Evolutionary conservation across 768 basidiomycete species (phyloP).

Genomic region (Chiua virens): DNA sequence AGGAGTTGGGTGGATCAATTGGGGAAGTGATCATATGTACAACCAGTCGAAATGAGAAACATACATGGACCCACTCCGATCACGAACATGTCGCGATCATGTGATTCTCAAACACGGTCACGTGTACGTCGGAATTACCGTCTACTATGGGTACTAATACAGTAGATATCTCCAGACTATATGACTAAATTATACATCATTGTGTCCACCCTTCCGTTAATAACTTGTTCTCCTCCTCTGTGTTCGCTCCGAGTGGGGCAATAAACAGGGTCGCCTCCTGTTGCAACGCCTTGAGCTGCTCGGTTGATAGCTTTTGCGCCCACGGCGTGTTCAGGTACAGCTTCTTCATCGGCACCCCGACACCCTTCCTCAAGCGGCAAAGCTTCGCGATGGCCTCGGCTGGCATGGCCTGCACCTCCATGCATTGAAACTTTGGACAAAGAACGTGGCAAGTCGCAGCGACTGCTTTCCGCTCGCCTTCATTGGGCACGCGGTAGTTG

Average conservation of each 20-base stretch:
- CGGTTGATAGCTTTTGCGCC: slow-evolving; percentile 15
- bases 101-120: slow-evolving; percentile 21
- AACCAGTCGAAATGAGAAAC: neutral
- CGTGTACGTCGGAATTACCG: slow-evolving; percentile 1
- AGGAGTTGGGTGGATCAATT: slow-evolving; percentile 1
- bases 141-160: too few relatives aligned
- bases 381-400: slow-evolving; percentile 35
- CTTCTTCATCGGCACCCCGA: slow-evolving; percentile 48
- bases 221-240: slow-evolving; percentile 46
- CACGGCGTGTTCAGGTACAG: slow-evolving; percentile 46
- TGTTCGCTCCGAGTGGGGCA: slow-evolving; percentile 37
- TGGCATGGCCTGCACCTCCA: slow-evolving; percentile 47
- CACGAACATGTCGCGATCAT: slow-evolving; percentile 25
- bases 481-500: slow-evolving; percentile 15
- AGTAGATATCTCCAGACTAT: slow-evolving; percentile 11
- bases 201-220: slow-evolving; percentile 19
- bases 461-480: slow-evolving; percentile 4
- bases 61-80: slow-evolving; percentile 20
- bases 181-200: slow-evolving; percentile 9
- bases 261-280: slow-evolving; percentile 31
- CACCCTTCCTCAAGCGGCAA: slow-evolving; percentile 33
- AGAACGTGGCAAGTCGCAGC: slow-evolving; percentile 26
- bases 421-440: slow-evolving; percentile 44
- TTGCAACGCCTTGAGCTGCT: slow-evolving; percentile 24
- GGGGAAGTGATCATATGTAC: slow-evolving; percentile 8